Evolutionary conservation across 164 flowering plant genomes (phyloP).

Genomic region (Tetrastigma voinierianum): DNA sequence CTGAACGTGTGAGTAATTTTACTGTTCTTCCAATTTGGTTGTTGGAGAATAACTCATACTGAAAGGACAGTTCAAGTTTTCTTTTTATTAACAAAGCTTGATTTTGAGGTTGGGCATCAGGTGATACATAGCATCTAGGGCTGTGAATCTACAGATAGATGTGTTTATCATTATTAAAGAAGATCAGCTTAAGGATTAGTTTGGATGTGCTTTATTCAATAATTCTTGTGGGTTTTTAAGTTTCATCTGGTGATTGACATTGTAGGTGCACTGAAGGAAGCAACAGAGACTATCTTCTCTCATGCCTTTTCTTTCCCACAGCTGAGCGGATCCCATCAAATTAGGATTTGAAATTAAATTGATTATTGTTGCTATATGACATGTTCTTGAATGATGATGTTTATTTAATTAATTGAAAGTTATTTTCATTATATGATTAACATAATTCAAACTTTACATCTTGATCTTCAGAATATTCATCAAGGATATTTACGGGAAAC

Average conservation of each 20-base stretch:
- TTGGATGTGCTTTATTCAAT: conserved; percentile 1
- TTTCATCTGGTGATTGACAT: background rate
- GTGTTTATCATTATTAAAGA: background rate
- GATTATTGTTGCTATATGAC: background rate
- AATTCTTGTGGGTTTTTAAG: background rate
- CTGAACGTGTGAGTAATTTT: no score
- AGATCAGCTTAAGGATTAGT: background rate
- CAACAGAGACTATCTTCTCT: no score
- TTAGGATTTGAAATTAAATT: background rate
- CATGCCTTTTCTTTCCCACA: no score
- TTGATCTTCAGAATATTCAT: conserved; percentile 68
- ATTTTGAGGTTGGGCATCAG: background rate
- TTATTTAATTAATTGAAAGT: conserved; percentile 4
- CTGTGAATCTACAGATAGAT: background rate
- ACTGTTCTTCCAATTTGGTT: no score
- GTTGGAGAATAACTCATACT: no score
- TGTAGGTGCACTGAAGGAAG: background rate
- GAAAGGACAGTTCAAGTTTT: no score
- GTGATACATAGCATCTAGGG: background rate
- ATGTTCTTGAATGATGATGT: background rate
- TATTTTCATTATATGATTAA: no score
- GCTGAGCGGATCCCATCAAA: background rate
- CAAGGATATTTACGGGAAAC: conserved; percentile 70
- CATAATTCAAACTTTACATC: background rate
- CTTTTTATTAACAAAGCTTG: no score